Conservation (phyloP, 2,329 filamentous ascomycete species). For the Didymella arachidicola region DNA sequence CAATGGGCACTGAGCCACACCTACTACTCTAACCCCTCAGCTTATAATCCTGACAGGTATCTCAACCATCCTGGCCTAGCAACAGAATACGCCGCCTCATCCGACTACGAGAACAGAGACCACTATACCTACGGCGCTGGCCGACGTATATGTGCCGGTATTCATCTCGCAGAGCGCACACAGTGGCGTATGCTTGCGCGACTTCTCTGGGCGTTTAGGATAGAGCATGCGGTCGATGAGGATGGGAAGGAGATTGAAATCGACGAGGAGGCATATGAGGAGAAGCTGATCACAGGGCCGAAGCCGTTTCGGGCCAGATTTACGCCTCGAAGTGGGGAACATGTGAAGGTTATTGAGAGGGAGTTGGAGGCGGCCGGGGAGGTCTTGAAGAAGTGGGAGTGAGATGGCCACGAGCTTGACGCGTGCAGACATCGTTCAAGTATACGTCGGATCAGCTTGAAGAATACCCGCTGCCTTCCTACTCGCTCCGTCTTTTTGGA, state of each 20-base stretch:
- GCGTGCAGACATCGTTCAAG: not conserved
- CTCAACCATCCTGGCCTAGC: conserved; percentile 43
- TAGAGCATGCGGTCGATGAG: conserved; percentile 44
- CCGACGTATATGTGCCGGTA: conserved; percentile 58
- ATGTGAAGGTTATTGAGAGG: conserved; percentile 42
- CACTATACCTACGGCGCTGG: conserved; percentile 61
- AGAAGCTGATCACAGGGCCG: conserved; percentile 52
- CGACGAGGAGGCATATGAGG: conserved; percentile 42
- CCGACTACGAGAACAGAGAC: conserved; percentile 49
- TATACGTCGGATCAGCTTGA: too few relatives aligned
- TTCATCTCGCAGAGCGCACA: conserved; percentile 62
- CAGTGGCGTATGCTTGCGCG: conserved; percentile 51
- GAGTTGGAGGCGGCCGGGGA: conserved; percentile 41
- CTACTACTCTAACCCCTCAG: conserved; percentile 33
- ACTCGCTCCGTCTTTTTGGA: too few relatives aligned
- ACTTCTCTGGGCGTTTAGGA: conserved; percentile 61
- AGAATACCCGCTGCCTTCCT: too few relatives aligned
- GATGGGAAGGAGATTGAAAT: conserved; percentile 53
- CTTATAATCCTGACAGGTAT: conserved; percentile 51
- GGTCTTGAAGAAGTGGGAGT: conserved; percentile 32
- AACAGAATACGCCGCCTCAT: conserved; percentile 46
- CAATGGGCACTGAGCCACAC: conserved; percentile 32
- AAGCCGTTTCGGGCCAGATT: conserved; percentile 62
- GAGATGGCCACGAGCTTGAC: not conserved
- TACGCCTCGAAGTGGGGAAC: conserved; percentile 53